Base-by-base conservation (phyloP, 352 stramenopile species). In the Elongisporangium senticosum region DNA sequence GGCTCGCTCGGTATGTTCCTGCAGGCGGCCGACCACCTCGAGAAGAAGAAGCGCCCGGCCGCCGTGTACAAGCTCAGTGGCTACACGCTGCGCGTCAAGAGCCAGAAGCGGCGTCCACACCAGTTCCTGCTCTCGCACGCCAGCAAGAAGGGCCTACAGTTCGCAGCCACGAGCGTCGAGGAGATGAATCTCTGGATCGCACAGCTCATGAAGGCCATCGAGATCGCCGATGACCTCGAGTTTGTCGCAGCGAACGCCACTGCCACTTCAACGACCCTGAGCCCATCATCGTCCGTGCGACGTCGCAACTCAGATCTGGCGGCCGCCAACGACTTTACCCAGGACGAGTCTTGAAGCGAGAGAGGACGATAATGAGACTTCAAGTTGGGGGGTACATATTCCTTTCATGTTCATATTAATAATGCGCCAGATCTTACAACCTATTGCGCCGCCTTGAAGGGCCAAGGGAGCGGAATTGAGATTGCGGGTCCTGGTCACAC, bases 181-280 rank as follows among this genome's bases (percentile, higher is more conserved):
- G 77, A 86, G 51, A 83, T 90, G 77, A 87, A 87, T 58, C 66
- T 63, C 3, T 90, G 80, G 80, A 85, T 90, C 57, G 68, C 65
- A 0, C 67, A 71, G 15, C 53, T 90, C n/a, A 75, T 79, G 61
- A 76, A 83, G 37, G 77, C 80, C 33, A 79, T 90, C 54, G 80
- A 83, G 5, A 68, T 76, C 22, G 79, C 74, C 1, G 77, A 87
- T 50, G 76, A 79, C 21, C 64, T 84, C 1, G 75, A 88, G 37
- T 58, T 63, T 10, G 49, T 72, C 7, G 54, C 61, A 1, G 58
- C 51, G 7, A 56, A 69, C 11, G 61, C 24, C 17, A 23, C 24
- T 4, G 51, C 51, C 22, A 7, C 59, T 60, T n/a, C 49, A 67
- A 54, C 33, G 28, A 10, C 7, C 39, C 47, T 47, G 55, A 26